Base-by-base conservation (phyloP, 768 basidiomycete genomes). In the Gelatoporia subvermispora region DNA sequence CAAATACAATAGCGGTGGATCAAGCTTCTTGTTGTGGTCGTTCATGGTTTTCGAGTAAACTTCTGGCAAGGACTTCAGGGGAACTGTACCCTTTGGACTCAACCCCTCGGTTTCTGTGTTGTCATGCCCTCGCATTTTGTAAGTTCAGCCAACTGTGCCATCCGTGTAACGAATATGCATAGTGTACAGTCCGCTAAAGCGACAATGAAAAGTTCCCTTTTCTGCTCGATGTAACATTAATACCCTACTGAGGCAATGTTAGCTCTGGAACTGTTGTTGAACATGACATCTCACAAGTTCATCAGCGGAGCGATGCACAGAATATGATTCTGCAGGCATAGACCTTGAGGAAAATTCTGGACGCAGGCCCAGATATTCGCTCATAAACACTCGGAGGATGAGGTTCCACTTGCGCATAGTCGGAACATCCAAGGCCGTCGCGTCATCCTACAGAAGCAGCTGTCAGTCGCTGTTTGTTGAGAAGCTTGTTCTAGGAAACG, bases 351-450 rank as follows among this genome's bases (percentile, higher is more conserved):
- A 41, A 16, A 40, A 23, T 4, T 74, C 66, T 0, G 88, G 83
- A 10, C 66, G 72, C 41, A 91, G 65, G 48, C 85, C 77, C 2
- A 98, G 76, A 66, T 98, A 99, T 68, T 97, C 96, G 1, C 87
- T 75, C 58, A 92, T 77, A 62, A 97, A 93, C 1, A 96, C 79
- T 25, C 95, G 76, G 35, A 97, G 62, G 44, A 99, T 76, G 24
- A 94, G 70, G 61, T 88, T 89, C 96, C 96, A 98, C 20, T 88
- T 75, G 40, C 84, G 79, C 76, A 97, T 79, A 0, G 92, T 94
- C 8, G 86, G 78, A 39, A 89, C 68, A 59, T 97, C 86, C 38
- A 98, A 72, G 1, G 86, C 91, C 18, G 82, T 77, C 8, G 85
- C 92, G 65, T 97, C 89, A 65, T 99, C 96, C 93, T 96, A 50